Evolutionary conservation across 2,329 filamentous ascomycete genomes (phyloP).

Genomic region (Talaromyces sp.): DNA sequence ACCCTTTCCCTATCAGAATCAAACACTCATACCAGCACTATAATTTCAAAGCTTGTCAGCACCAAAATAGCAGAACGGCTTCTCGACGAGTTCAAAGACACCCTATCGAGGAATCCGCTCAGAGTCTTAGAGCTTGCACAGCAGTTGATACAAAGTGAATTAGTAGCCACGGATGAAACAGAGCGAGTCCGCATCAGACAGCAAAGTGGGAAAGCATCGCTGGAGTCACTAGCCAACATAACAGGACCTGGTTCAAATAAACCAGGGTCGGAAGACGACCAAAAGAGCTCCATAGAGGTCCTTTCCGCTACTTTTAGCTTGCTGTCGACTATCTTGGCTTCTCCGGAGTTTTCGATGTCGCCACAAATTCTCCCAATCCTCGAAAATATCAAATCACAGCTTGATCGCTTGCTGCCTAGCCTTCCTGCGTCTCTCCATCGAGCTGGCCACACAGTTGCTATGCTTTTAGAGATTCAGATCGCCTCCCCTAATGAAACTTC

Average conservation of each 20-base stretch:
- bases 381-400: slow-evolving; percentile 26
- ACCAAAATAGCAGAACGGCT: slow-evolving; percentile 39
- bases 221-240: slow-evolving; percentile 34
- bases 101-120: slow-evolving; percentile 34
- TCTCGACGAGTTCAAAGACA: slow-evolving; percentile 39
- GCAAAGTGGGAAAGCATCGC: slow-evolving; percentile 21
- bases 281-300: slow-evolving; percentile 29
- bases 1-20: slow-evolving; percentile 14
- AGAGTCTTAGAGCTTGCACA: slow-evolving; percentile 37
- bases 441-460: slow-evolving; percentile 35
- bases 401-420: slow-evolving; percentile 31
- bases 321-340: slow-evolving; percentile 38
- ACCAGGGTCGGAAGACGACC: slow-evolving; percentile 5
- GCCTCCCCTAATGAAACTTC: slow-evolving; percentile 20
- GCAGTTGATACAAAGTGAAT: slow-evolving; percentile 36
- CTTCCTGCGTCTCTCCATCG: slow-evolving; percentile 30
- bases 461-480: slow-evolving; percentile 39
- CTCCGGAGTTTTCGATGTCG: slow-evolving; percentile 33
- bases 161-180: slow-evolving; percentile 14
- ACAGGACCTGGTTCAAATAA: slow-evolving; percentile 15
- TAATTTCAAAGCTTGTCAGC: slow-evolving; percentile 33
- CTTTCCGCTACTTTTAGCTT: slow-evolving; percentile 38
- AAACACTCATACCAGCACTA: slow-evolving; percentile 19
- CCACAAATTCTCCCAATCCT: slow-evolving; percentile 25
- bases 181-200: slow-evolving; percentile 2